Conservation (phyloP, 345 rosid genomes). For the Geranium brycei region DNA sequence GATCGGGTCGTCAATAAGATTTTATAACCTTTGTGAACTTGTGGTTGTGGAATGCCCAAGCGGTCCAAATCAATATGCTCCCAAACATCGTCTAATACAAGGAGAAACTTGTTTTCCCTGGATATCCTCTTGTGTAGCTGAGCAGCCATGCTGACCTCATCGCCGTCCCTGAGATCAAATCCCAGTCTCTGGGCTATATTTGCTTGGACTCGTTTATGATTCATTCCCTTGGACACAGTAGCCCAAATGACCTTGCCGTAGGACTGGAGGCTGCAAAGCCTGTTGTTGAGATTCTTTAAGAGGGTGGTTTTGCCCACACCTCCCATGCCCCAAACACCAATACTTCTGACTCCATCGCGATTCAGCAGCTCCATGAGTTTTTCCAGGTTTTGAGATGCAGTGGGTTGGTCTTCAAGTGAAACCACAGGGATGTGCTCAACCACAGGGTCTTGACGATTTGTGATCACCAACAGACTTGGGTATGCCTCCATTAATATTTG, state of each 20-base stretch:
- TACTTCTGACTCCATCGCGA: background rate
- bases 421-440: background rate
- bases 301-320: background rate
- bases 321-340: background rate
- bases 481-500: background rate
- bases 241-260: background rate
- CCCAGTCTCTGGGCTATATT: background rate
- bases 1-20: slow-evolving; percentile 16
- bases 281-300: background rate
- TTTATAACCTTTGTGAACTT: slow-evolving; percentile 6
- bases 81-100: slow-evolving; percentile 25
- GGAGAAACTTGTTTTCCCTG: slow-evolving; percentile 16
- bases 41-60: slow-evolving; percentile 16
- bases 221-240: background rate
- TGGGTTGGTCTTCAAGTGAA: background rate
- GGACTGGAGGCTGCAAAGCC: background rate
- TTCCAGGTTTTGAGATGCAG: too few species aligned
- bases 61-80: slow-evolving; percentile 11
- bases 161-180: too few species aligned
- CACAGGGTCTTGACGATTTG: background rate
- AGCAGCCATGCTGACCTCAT: slow-evolving; percentile 12
- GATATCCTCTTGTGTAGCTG: slow-evolving; percentile 2
- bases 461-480: background rate
- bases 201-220: background rate
- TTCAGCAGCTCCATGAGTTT: background rate